Evolutionary conservation across 2,329 filamentous ascomycete genomes (phyloP).

Genomic region (Microdochium trichocladiopsis): DNA sequence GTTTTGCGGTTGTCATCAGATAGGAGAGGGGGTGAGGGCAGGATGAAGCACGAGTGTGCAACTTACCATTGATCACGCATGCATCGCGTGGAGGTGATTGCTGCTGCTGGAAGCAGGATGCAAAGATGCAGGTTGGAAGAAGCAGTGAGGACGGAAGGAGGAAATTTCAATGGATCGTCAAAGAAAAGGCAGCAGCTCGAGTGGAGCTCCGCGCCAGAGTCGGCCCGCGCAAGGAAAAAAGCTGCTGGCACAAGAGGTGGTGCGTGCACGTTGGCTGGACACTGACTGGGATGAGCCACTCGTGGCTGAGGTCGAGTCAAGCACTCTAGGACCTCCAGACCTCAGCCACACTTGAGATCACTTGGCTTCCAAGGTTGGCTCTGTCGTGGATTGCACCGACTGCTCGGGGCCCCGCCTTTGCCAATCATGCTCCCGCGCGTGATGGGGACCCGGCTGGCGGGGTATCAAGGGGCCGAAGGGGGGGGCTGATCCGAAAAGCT

Average conservation of each 20-base stretch:
- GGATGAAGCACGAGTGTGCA: background rate
- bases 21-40: conserved; percentile 19
- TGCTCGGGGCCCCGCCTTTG: background rate
- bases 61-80: conserved; percentile 10
- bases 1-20: conserved; percentile 78
- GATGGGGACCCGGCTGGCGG: background rate
- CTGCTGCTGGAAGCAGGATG: conserved; percentile 1
- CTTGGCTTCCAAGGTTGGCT: too few species aligned
- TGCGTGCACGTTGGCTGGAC: background rate
- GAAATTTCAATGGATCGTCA: conserved; percentile 1
- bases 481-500: too few species aligned
- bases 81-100: background rate
- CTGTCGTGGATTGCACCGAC: too few species aligned
- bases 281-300: background rate
- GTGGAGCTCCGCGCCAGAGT: background rate
- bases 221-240: background rate
- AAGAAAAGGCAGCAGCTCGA: background rate
- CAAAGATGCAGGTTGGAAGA: background rate
- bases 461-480: too few species aligned
- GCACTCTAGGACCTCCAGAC: too few species aligned
- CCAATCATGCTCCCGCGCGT: background rate
- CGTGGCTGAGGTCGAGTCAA: too few species aligned
- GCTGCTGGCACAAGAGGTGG: background rate
- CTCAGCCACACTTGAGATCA: too few species aligned
- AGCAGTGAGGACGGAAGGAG: background rate